Evolutionary conservation across 768 basidiomycete genomes (phyloP), one percentile per base, ranked within the genome.

Genomic region (Galerina marginata): DNA sequence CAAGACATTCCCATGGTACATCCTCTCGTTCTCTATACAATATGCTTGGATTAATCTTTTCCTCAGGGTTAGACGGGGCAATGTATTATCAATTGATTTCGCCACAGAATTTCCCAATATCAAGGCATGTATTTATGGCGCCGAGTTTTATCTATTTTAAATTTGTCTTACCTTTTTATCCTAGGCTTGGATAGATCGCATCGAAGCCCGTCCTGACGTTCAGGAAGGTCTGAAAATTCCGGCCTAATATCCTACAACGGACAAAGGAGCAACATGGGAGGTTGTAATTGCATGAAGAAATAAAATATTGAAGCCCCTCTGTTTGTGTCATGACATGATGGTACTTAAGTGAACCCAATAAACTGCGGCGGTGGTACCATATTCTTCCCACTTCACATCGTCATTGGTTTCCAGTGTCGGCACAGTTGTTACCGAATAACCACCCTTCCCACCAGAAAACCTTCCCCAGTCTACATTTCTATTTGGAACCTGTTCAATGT

Each of bases 81-180:
- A 62, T 6, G 75, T 65, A 60, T 72, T 83, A 2, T 86, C 83
- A 2, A 74, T 89, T 15, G 82, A 85, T 42, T 79, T 71, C 23
- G 72, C 92, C 46, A 83, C 87, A 47, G 82, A 84, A 42, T 90
- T 79, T 76, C 91, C 92, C 4, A 75, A 79, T 62, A 67, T 91
- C 51, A 84, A 86, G 77, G 88, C 79, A 53, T n/a, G 64, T 20
- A 37, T 20, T 10, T 48, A 14, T 40, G 16, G 6, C 14, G 9
- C n/a, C 16, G 16, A 4, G 20, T 7, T 47, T 15, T 14, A 12
- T 9, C 16, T 2, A 15, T 44, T 11, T 11, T n/a, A n/a, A n/a
- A n/a, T n/a, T n/a, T 9, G 26, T 25, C 11, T 11, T n/a, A 12
- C 29, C 14, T 20, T 9, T 40, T 5, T 33, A 12, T 15, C 15